Conservation (phyloP, 2,329 filamentous ascomycete species). For the Malbranchea zuffiana region DNA sequence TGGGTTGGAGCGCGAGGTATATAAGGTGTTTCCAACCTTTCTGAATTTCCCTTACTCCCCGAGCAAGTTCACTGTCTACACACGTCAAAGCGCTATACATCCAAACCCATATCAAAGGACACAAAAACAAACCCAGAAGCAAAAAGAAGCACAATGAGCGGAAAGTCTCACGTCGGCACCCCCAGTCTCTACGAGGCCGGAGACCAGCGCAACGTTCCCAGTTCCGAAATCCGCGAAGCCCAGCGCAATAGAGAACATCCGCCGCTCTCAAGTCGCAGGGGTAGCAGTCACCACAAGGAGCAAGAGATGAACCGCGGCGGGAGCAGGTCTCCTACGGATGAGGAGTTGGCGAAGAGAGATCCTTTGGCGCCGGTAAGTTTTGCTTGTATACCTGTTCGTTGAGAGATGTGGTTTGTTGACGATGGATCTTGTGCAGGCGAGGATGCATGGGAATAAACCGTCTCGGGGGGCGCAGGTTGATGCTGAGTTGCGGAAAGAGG, state of each 20-base stretch:
- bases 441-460: conserved; percentile 36
- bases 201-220: conserved; percentile 58
- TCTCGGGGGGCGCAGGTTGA: conserved; percentile 40
- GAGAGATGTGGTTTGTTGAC: neutral
- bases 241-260: conserved; percentile 62
- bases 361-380: conserved; percentile 57
- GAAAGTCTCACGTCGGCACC: conserved; percentile 56
- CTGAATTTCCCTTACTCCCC: no score
- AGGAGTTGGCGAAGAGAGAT: conserved; percentile 18
- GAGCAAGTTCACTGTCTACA: no score
- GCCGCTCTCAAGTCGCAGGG: conserved; percentile 21
- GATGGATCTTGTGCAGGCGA: conserved; percentile 29
- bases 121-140: conserved; percentile 16
- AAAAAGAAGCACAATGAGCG: conserved; percentile 43
- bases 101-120: no score
- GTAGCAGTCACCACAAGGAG: conserved; percentile 13
- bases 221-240: conserved; percentile 42
- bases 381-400: neutral
- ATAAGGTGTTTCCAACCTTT: no score
- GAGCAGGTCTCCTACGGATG: conserved; percentile 44
- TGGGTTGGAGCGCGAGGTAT: no score
- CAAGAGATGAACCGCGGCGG: conserved; percentile 25
- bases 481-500: conserved; percentile 33
- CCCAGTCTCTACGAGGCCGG: conserved; percentile 59
- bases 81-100: no score